Conservation (phyloP, 2,329 filamentous ascomycete species). For the Aspergillus carbonarius region DNA sequence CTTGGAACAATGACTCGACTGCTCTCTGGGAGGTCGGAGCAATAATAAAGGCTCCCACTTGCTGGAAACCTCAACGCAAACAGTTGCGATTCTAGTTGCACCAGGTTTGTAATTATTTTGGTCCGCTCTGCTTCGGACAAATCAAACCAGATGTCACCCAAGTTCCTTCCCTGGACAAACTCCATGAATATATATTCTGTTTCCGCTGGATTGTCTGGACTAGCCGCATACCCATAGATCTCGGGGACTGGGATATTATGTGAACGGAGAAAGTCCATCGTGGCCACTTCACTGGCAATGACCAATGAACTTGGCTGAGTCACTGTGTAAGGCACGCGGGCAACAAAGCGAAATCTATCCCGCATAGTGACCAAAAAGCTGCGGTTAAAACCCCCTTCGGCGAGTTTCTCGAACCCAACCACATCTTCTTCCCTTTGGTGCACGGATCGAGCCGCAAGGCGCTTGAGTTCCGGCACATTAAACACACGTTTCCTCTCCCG, state of each 20-base stretch:
- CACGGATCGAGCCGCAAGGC: conserved; percentile 13
- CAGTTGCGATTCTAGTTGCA: not conserved
- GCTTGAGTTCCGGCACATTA: conserved; percentile 16
- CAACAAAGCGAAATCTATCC: not conserved
- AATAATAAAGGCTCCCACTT: not conserved
- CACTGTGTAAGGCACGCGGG: not conserved
- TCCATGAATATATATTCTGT: not conserved
- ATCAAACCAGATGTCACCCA: not conserved
- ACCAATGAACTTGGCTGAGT: not conserved
- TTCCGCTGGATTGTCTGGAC: not conserved
- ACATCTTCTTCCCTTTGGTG: conserved; percentile 7
- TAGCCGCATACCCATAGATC: not conserved
- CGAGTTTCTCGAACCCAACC: conserved; percentile 2
- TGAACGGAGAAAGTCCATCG: not conserved
- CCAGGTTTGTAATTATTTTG: not conserved
- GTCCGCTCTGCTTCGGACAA: not conserved
- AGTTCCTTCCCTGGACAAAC: not conserved
- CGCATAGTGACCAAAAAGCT: not conserved
- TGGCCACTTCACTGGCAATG: not conserved
- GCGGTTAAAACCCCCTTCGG: conserved; percentile 8
- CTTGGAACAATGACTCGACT: not conserved
- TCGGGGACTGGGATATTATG: not conserved
- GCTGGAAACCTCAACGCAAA: not conserved
- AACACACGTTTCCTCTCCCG: conserved; percentile 14
- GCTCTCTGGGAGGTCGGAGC: not conserved